Conservation (phyloP, 83 land plant species). For the Picea mariana region DNA sequence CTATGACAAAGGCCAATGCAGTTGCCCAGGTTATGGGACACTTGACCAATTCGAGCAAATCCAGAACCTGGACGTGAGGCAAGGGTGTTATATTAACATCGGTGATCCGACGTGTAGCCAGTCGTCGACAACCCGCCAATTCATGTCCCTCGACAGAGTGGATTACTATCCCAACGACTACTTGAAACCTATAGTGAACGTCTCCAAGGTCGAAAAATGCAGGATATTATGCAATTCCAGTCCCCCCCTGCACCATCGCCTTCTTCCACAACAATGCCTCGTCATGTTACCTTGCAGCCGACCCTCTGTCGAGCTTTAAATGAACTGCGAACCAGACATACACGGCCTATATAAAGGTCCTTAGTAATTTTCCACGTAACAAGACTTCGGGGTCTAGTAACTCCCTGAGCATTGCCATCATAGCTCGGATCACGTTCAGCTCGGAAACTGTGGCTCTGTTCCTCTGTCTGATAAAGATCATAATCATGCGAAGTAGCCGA, state of each 20-base stretch:
- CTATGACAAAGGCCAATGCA: constrained; percentile 2
- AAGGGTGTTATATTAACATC: not conserved
- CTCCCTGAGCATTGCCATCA: no score
- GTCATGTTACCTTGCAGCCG: not conserved
- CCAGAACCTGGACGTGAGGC: not conserved
- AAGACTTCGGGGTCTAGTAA: no score
- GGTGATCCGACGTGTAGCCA: not conserved
- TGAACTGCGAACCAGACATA: not conserved
- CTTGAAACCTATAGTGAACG: not conserved
- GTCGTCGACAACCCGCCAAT: not conserved
- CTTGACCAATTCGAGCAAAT: not conserved
- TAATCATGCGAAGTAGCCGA: not conserved
- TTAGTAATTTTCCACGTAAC: no score
- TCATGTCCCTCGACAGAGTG: no score
- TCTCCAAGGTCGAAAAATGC: not conserved
- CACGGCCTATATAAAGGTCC: not conserved
- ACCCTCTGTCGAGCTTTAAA: not conserved
- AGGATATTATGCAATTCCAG: no score
- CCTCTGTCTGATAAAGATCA: not conserved
- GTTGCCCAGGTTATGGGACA: not conserved
- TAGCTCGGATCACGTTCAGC: not conserved
- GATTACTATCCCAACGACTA: constrained; percentile 12
- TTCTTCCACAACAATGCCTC: constrained; percentile 12
- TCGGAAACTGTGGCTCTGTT: not conserved
- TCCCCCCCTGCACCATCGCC: no score